phyloP scores from a whole-genome alignment of 2,329 filamentous ascomycete genomes.

The Sporothrix mexicana region DNA sequence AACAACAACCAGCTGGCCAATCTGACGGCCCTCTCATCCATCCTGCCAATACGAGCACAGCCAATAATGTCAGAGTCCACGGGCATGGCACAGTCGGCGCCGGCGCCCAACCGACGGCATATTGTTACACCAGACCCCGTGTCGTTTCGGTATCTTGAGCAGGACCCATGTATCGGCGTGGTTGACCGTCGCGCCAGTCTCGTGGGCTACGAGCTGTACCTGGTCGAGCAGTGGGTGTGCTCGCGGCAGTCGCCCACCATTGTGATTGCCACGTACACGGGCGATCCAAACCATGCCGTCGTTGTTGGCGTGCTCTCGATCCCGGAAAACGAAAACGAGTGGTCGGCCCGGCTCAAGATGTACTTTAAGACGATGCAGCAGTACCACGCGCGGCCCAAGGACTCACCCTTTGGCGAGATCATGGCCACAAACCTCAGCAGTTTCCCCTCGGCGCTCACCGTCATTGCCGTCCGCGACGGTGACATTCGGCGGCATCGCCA shows the following conservation, averaged over 20 bases:
- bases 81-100: neutral
- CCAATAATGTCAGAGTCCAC: neutral
- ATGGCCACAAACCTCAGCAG: constrained; percentile 94
- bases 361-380: constrained; percentile 88
- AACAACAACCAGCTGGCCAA: neutral
- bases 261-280: constrained; percentile 90
- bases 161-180: constrained; percentile 77
- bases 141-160: constrained; percentile 72
- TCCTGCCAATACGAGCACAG: constrained; percentile 1
- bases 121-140: constrained; percentile 65
- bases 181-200: constrained; percentile 74
- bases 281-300: constrained; percentile 79
- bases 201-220: constrained; percentile 86
- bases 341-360: constrained; percentile 78
- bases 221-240: constrained; percentile 98
- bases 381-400: constrained; percentile 81
- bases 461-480: constrained; percentile 88
- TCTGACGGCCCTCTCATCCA: constrained; percentile 25
- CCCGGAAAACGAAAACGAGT: constrained; percentile 76
- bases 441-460: constrained; percentile 88
- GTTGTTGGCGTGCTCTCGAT: constrained; percentile 80
- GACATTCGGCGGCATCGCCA: constrained; percentile 80
- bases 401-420: constrained; percentile 80
- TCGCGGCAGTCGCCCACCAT: constrained; percentile 89
- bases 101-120: constrained; percentile 48